Conservation (phyloP, 352 stramenopile genomes). For the Phytopythium vexans region DNA sequence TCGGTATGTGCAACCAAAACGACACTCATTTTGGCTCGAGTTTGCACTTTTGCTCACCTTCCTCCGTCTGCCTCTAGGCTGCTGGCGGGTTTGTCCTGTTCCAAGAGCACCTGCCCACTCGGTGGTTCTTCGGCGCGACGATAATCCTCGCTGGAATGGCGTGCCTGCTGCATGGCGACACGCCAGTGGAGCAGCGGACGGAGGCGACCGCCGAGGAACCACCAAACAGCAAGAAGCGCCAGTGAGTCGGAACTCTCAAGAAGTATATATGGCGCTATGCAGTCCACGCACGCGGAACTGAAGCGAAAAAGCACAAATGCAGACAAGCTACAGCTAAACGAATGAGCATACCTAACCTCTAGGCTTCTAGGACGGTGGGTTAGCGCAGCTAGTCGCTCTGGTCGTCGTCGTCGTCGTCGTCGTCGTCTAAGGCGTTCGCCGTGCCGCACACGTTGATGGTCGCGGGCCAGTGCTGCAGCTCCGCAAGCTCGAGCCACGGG, state of each 20-base stretch:
- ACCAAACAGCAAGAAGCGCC: constrained; percentile 17
- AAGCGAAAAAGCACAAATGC: too few species aligned
- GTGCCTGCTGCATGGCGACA: constrained; percentile 66
- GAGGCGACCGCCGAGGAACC: not conserved
- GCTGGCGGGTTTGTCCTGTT: constrained; percentile 58
- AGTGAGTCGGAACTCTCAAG: constrained; percentile 4
- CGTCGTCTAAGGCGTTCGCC: constrained; percentile 29
- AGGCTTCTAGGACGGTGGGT: not conserved
- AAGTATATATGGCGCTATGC: too few species aligned
- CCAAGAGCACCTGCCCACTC: constrained; percentile 55
- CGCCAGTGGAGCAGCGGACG: not conserved
- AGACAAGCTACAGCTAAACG: too few species aligned
- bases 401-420: constrained; percentile 9
- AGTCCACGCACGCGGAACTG: too few species aligned
- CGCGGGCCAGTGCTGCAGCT: constrained; percentile 75
- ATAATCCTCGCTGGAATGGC: constrained; percentile 71
- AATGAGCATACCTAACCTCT: too few species aligned
- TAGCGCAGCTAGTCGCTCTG: constrained; percentile 1
- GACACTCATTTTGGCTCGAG: not conserved
- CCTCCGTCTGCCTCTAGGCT: constrained; percentile 21
- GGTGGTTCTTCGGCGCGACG: constrained; percentile 75
- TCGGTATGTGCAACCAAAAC: constrained; percentile 25
- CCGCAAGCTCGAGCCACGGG: constrained; percentile 77
- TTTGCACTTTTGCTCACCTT: not conserved
- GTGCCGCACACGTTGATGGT: constrained; percentile 66